Conservation (phyloP, 2,329 filamentous ascomycete species). For the Colletotrichum euphorbiae region DNA sequence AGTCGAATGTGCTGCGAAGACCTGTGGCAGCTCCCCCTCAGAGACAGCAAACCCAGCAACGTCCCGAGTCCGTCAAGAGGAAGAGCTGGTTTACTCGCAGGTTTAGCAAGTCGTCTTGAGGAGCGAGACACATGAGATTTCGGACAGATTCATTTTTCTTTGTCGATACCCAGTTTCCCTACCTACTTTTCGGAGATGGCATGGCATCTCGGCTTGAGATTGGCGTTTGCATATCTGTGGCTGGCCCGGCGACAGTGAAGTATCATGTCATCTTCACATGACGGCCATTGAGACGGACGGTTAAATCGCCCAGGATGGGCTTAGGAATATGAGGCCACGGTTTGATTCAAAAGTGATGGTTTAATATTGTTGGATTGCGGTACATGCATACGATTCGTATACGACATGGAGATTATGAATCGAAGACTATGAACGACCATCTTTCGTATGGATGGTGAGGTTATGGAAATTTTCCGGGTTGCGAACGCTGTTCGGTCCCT, state of each 20-base stretch:
- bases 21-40: constrained; percentile 35
- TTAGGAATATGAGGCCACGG: neutral
- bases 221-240: neutral
- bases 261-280: neutral
- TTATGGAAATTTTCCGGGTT: neutral
- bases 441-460: constrained; percentile 1
- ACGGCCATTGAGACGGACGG: neutral
- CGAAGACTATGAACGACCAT: constrained; percentile 13
- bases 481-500: neutral
- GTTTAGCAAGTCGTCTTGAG: constrained; percentile 73
- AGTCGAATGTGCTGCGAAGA: constrained; percentile 44
- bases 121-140: constrained; percentile 18
- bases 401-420: constrained; percentile 31
- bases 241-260: neutral
- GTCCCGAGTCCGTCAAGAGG: constrained; percentile 72
- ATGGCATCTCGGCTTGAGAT: constrained; percentile 11
- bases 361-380: constrained; percentile 38
- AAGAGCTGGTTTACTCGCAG: constrained; percentile 90
- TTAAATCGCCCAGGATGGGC: constrained; percentile 3
- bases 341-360: neutral
- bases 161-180: constrained; percentile 41
- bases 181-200: constrained; percentile 9
- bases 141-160: constrained; percentile 19
- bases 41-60: constrained; percentile 43
- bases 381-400: constrained; percentile 41